Conservation (phyloP, 1,284 basidiomycete genomes). For the Entoloma clypeatum region DNA sequence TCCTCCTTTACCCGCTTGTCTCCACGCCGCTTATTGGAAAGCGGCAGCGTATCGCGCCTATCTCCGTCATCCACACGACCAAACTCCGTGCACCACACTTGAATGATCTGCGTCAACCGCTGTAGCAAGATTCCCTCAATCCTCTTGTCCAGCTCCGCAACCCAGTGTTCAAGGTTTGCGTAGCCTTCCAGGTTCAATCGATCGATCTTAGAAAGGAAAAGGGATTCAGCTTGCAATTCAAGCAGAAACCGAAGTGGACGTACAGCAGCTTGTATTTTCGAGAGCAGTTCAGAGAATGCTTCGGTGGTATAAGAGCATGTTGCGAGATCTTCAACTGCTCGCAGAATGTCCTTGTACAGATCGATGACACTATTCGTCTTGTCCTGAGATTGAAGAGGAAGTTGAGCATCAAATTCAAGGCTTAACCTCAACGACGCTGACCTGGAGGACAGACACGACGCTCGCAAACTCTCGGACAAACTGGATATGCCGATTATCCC, state of each 20-base stretch:
- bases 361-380: constrained; percentile 94
- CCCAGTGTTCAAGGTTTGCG: constrained; percentile 97
- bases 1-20: constrained; percentile 72
- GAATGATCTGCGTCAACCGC: constrained; percentile 76
- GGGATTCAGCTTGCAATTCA: not conserved
- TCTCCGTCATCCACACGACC: constrained; percentile 66
- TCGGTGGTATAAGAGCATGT: constrained; percentile 84
- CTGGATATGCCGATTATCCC: constrained; percentile 87
- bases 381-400: constrained; percentile 51
- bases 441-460: constrained; percentile 84
- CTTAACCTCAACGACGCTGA: constrained; percentile 26
- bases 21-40: constrained; percentile 55
- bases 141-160: constrained; percentile 80
- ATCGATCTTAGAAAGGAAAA: constrained; percentile 69
- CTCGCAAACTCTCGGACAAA: constrained; percentile 96
- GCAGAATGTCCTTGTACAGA: constrained; percentile 81
- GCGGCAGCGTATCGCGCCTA: constrained; percentile 46
- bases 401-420: not conserved
- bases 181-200: constrained; percentile 94
- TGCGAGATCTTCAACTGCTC: constrained; percentile 81
- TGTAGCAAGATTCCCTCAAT: constrained; percentile 84
- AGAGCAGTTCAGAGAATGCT: constrained; percentile 76
- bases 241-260: constrained; percentile 24
- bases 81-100: constrained; percentile 88
- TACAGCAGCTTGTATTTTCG: constrained; percentile 84